Evolutionary conservation across 2,329 filamentous ascomycete genomes (phyloP).

Genomic region (Ascochyta fabae): DNA sequence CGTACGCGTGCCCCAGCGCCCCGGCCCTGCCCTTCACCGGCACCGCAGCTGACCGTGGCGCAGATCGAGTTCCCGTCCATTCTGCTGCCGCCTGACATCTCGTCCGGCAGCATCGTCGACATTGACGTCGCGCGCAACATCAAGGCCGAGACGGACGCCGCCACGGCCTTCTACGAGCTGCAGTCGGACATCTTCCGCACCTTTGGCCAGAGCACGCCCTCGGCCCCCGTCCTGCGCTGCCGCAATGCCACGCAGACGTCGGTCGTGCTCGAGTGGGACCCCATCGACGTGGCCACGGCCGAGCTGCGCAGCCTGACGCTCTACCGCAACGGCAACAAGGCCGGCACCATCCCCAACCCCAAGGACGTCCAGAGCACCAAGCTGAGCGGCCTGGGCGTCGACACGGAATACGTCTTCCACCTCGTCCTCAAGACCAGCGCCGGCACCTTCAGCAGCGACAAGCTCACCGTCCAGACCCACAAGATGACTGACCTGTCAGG

Average conservation of each 20-base stretch:
- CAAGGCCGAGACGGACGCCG: conserved; percentile 75
- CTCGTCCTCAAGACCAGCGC: conserved; percentile 89
- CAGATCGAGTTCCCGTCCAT: conserved; percentile 99
- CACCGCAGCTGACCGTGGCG: conserved; percentile 28
- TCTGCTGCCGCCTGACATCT: conserved; percentile 91
- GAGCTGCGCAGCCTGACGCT: conserved; percentile 87
- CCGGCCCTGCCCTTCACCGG: conserved; percentile 25
- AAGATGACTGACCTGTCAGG: conserved; percentile 98
- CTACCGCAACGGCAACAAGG: conserved; percentile 96
- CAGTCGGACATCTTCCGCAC: conserved; percentile 86
- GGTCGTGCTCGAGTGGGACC: conserved; percentile 97
- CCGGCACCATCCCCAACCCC: conserved; percentile 89
- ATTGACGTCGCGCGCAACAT: conserved; percentile 92
- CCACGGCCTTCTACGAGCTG: conserved; percentile 79
- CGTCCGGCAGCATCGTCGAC: conserved; percentile 95
- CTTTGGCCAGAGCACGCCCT: conserved; percentile 82
- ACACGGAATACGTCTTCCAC: conserved; percentile 95
- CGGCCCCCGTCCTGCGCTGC: conserved; percentile 80
- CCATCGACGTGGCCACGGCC: conserved; percentile 89
- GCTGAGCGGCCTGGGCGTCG: conserved; percentile 93
- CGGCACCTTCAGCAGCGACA: conserved; percentile 83
- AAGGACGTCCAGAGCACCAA: conserved; percentile 92
- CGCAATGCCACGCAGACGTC: conserved; percentile 99
- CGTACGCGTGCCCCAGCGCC: conserved; percentile 61
- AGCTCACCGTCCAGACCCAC: conserved; percentile 86